Percentiles rank a stretch among this genome's conserved stretches.
Evolutionary conservation across 495 filamentous ascomycete species (phyloP).

Genomic region (Tuber calosporum): DNA sequence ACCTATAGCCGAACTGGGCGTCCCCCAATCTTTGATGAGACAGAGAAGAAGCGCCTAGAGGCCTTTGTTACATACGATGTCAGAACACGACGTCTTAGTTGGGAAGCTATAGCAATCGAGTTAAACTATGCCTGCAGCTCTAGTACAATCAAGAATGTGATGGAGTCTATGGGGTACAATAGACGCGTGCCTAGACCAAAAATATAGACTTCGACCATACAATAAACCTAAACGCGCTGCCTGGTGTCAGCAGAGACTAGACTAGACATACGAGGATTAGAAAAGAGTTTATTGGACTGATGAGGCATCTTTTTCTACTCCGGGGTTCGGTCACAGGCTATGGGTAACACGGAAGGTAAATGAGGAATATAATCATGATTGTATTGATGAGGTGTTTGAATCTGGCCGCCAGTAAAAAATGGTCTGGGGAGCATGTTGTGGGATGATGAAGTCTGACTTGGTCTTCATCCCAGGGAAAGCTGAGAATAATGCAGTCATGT

Average conservation of each 20-base stretch:
- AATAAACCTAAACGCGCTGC: slow-evolving; percentile 4
- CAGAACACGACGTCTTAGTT: no score
- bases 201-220: background rate
- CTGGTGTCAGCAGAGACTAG: slow-evolving; percentile 1
- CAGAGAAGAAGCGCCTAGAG: background rate
- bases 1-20: background rate
- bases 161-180: no score
- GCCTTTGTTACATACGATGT: background rate
- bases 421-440: slow-evolving; percentile 20
- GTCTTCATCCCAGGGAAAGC: no score
- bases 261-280: slow-evolving; percentile 19
- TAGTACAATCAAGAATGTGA: no score
- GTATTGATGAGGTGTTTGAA: slow-evolving; percentile 17
- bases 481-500: slow-evolving; percentile 13
- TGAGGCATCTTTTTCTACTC: slow-evolving; percentile 19
- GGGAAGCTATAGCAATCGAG: no score
- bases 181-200: no score
- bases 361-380: slow-evolving; percentile 21
- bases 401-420: slow-evolving; percentile 11
- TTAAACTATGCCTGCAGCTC: no score
- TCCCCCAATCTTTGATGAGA: slow-evolving; percentile 10
- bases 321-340: slow-evolving; percentile 8
- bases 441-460: slow-evolving; percentile 18
- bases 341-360: slow-evolving; percentile 11
- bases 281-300: slow-evolving; percentile 19